Base-by-base conservation (phyloP, 306 rosid species). In the Oxytropis ochrocephala region DNA sequence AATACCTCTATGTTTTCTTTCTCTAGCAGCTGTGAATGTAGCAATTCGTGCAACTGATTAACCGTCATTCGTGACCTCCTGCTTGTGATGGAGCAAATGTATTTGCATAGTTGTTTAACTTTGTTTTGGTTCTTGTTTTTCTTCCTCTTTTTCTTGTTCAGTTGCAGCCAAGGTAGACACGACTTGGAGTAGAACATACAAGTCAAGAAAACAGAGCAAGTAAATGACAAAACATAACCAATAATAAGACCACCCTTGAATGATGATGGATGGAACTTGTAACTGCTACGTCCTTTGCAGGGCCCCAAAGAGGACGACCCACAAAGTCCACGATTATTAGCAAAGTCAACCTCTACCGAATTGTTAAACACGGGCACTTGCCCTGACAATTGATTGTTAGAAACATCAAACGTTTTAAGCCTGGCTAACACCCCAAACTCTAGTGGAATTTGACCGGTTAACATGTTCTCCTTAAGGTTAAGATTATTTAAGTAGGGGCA, bases 381-480 rank as follows among this genome's bases (percentile, higher is more conserved):
- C 29, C 81, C 81, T 16, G 67, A 19, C 18, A 77, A 47, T 11
- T 55, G 4, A 36, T 70, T 77, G 19, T 70, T 36, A 13, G 63
- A 0, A 38, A 72, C 6, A 29, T 8, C 1, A 16, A 66, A 4
- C 2, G 1, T 0, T 32, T 11, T 18, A 10, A 78, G 1, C 57
- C 58, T 27, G 0, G 0, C 0, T 32, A 72, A 68, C 5, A 3
- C 0, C 3, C 7, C 36, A 0, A 72, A 5, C 49, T 41, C n/a
- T 21, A 2, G n/a, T 4, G 82, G 74, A 44, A 78, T 78, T 18
- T 13, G 30, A 49, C 82, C 75, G 2, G 43, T 48, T 14, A 78
- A 58, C 38, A 1, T 30, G 54, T 72, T 78, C 52, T 49, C 1
- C 9, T 58, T 55, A 29, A 78, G 64, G 4, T 1, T 38, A 29